These are phyloP conservation scores for Paraphaeosphaeria sporulosa DNA, from an alignment of 2,329 filamentous ascomycete genomes.

Conservation along the genomic window DNA sequence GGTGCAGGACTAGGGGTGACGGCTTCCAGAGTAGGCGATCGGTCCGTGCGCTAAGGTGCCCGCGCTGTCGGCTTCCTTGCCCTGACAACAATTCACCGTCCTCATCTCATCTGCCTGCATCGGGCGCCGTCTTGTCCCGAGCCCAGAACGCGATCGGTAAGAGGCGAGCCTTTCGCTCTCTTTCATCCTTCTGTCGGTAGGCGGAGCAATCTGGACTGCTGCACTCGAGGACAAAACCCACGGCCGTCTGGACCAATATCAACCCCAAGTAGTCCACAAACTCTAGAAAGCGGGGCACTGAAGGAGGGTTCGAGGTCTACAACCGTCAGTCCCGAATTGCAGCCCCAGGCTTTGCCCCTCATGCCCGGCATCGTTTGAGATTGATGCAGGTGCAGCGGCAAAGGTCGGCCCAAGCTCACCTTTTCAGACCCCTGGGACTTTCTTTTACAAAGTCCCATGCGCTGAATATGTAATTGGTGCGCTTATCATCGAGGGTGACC, in stretches of 20 bases:
- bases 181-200: too few species aligned
- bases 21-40: not conserved
- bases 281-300: too few species aligned
- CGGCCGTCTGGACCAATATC: too few species aligned
- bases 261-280: too few species aligned
- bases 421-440: not conserved
- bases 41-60: not conserved
- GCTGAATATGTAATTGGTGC: conserved; percentile 11
- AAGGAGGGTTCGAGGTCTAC: too few species aligned
- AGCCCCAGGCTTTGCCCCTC: not conserved
- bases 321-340: not conserved
- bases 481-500: conserved; percentile 11
- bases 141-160: not conserved
- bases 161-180: too few species aligned
- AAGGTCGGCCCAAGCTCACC: not conserved
- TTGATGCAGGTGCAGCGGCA: conserved; percentile 1
- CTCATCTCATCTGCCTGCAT: not conserved
- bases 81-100: not conserved
- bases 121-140: not conserved
- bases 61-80: too few species aligned
- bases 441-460: conserved; percentile 1
- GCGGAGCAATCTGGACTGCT: not conserved
- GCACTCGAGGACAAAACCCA: not conserved
- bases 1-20: not conserved
- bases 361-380: conserved; percentile 1